Base-by-base conservation (phyloP, 176 grass and related monocot species). In the Oryza meyeriana region DNA sequence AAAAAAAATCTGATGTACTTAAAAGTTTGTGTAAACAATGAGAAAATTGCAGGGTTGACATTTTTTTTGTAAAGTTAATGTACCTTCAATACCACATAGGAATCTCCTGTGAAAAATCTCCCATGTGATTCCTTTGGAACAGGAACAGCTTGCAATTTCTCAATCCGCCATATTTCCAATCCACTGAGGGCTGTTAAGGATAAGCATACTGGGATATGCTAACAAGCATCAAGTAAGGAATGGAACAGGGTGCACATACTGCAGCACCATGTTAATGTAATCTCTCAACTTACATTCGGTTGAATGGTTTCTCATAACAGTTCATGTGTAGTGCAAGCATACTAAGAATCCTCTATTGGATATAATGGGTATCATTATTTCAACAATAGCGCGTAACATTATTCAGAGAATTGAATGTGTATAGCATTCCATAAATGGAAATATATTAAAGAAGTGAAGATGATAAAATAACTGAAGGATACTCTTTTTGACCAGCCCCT, bases 141-240 rank as follows among this genome's bases (percentile, higher is more conserved):
- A 77, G 89, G 96, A 69, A 99, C 83, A 36, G 87, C 90, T 38
- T 85, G 82, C 71, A 94, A 85, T 75, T 92, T 99, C 86, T 99
- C 96, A 83, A 99, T 94, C 50, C 89, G 69, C 96, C 96, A 99
- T 87, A 99, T 99, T 87, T 99, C 96, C 85, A 99, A 79, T 81
- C 93, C 96, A 75, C 96, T 99, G 67, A 66, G 30, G 31, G 16
- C 66, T 81, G 86, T 95, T 94, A 92, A 94, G 89, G 87, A 88
- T 64, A 82, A 84, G 42, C 41, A 44, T 67, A 38, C 38, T 80
- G 4, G 25, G 33, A 88, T 58, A 66, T 27, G 40, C 8, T 31
- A 71, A 71, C 27, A 72, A 6, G 45, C 25, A 73, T 34, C 14
- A 77, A 85, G 66, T 28, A 64, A 50, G 48, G 75, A 57, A 69